Percentiles rank a stretch among this genome's conserved stretches.
Conservation (phyloP, 208 protist species). For the Wallacemonas collosoma region DNA sequence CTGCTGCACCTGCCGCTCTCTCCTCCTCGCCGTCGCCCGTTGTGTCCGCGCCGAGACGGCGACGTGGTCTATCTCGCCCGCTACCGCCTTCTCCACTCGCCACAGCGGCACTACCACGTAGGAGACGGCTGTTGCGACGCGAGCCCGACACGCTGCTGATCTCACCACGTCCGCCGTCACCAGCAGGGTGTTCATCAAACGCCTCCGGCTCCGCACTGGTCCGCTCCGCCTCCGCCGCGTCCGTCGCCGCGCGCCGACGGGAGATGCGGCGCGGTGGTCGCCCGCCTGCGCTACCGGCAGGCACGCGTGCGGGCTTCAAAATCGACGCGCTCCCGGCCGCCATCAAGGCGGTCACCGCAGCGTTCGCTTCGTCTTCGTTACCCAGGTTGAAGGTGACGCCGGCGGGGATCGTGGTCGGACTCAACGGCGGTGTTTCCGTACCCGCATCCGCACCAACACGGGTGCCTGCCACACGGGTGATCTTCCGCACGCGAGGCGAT, state of each 20-base stretch:
- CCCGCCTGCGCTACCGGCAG: no score
- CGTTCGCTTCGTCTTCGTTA: neutral
- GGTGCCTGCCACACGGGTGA: constrained; percentile 6
- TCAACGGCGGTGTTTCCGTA: constrained; percentile 15
- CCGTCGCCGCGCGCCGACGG: neutral
- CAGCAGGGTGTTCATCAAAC: no score
- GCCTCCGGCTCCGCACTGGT: neutral
- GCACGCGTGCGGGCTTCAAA: neutral
- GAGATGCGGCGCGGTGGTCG: neutral
- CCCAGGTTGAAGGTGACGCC: constrained; percentile 13
- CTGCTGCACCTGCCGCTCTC: neutral
- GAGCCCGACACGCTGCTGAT: no score
- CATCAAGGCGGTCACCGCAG: constrained; percentile 19
- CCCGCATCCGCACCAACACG: neutral
- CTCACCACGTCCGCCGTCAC: no score
- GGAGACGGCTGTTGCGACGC: no score
- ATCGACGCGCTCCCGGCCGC: constrained; percentile 19
- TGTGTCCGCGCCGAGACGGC: neutral
- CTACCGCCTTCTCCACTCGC: neutral
- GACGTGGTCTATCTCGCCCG: neutral
- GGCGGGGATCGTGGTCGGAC: neutral
- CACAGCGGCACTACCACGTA: neutral
- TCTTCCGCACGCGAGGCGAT: neutral
- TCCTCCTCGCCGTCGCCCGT: neutral
- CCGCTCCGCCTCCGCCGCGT: neutral